Evolutionary conservation across 768 basidiomycete genomes (phyloP).

Genomic region (Pleurotus cornucopiae): DNA sequence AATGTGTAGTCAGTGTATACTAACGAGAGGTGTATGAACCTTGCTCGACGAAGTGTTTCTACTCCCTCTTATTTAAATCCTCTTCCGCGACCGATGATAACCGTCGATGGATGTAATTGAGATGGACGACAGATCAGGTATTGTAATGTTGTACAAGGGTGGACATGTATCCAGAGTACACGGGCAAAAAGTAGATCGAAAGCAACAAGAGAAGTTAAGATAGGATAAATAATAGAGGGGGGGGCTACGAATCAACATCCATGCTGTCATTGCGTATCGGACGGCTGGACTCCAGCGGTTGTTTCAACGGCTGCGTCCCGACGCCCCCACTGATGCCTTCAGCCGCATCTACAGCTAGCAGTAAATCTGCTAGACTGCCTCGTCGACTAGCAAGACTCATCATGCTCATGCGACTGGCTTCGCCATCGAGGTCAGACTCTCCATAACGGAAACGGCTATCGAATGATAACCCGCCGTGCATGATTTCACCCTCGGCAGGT

Average conservation of each 20-base stretch:
- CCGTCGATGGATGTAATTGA: too few species aligned
- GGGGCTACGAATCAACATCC: neutral
- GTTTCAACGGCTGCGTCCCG: neutral
- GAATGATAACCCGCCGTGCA: constrained; percentile 18
- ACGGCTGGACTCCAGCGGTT: neutral
- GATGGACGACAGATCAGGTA: too few species aligned
- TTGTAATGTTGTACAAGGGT: too few species aligned
- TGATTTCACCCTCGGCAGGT: constrained; percentile 13
- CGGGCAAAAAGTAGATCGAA: neutral
- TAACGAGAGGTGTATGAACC: too few species aligned
- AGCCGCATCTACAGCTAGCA: constrained; percentile 3
- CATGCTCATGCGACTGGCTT: neutral
- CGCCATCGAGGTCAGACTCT: neutral
- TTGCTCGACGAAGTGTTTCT: too few species aligned
- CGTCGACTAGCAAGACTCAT: constrained; percentile 1
- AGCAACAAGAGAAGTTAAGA: neutral
- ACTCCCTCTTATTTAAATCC: too few species aligned
- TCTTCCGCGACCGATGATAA: too few species aligned
- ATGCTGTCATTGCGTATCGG: neutral
- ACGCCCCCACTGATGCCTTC: constrained; percentile 5
- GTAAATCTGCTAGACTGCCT: constrained; percentile 1
- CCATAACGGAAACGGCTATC: constrained; percentile 18
- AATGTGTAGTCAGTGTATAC: too few species aligned
- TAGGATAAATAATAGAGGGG: neutral
- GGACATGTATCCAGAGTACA: neutral